phyloP scores from a whole-genome alignment of 2,329 filamentous ascomycete genomes.

The Pseudogymnoascus sp. region DNA sequence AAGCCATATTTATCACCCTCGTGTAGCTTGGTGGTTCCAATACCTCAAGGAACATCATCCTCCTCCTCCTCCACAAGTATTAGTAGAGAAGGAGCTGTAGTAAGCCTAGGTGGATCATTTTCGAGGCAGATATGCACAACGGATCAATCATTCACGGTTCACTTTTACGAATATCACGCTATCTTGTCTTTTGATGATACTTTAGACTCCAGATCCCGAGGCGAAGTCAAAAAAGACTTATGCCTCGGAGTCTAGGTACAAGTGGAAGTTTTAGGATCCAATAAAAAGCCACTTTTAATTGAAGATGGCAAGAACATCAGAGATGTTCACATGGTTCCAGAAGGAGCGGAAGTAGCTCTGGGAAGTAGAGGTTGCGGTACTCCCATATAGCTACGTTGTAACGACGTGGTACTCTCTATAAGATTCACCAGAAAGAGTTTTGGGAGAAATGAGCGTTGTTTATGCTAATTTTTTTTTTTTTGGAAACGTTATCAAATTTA shows the following conservation, averaged over 20 bases:
- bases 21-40: too few species aligned
- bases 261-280: neutral
- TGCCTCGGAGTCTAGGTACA: neutral
- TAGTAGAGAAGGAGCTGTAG: too few species aligned
- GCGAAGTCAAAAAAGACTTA: neutral
- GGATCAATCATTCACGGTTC: too few species aligned
- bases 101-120: too few species aligned
- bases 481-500: neutral
- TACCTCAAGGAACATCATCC: too few species aligned
- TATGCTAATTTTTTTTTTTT: too few species aligned
- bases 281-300: neutral
- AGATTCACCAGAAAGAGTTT: neutral
- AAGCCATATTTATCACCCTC: too few species aligned
- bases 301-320: neutral
- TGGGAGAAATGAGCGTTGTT: neutral
- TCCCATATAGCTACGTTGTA: neutral
- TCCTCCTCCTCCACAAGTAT: too few species aligned
- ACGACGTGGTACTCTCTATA: neutral
- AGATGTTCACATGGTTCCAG: neutral
- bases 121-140: too few species aligned
- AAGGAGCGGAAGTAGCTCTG: neutral
- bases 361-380: neutral
- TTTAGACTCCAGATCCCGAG: neutral
- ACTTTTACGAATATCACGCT: too few species aligned
- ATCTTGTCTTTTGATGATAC: neutral